Base-by-base conservation (phyloP, 164 flowering plant genomes). In the Aristolochia fimbriata region DNA sequence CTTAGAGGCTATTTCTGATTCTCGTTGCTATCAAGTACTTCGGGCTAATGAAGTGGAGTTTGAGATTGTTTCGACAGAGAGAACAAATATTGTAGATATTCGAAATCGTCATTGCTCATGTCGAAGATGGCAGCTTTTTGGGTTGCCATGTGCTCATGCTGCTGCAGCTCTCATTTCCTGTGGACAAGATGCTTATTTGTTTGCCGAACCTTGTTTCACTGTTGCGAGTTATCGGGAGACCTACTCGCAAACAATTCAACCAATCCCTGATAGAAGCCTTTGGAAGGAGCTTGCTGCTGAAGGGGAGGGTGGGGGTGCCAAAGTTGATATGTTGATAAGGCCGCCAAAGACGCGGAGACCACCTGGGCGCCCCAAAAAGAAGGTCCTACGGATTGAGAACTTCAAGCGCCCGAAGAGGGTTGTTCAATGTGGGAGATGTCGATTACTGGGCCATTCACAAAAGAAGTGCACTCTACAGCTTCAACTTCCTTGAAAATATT, bases 81-180 rank as follows among this genome's bases (percentile, higher is more conserved):
- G 86, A 62, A 82, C 86, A 49, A 80, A 82, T 51, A 82, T 82
- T 25, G 86, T 82, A 58, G 82, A 82, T 54, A 82, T 82, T 58
- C 67, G 76, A 23, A 74, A 62, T 22, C 77, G 82, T 4, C 73
- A 68, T 31, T 89, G 98, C 63, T 92, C 98, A 1, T 92, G 98
- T 69, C 84, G 90, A 30, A 81, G 96, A 6, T 92, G 98, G 96
- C 96, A 92, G 67, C 76, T 87, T 16, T 92, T 83, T 74, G 98
- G 98, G 27, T 60, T 89, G 58, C 96, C 98, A 19, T 92, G 98
- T 81, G 98, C 98, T 17, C 98, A 92, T 76, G 96, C 94, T 48
- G 93, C 91, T 47, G 98, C 96, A 45, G 98, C 98, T 15, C 91
- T 92, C 23, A 73, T 92, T 47, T 92, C 98, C 30, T 76, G 83